These are phyloP conservation scores for Glycyrrhiza uralensis DNA, from an alignment of 306 rosid species.

Conservation along the genomic window DNA sequence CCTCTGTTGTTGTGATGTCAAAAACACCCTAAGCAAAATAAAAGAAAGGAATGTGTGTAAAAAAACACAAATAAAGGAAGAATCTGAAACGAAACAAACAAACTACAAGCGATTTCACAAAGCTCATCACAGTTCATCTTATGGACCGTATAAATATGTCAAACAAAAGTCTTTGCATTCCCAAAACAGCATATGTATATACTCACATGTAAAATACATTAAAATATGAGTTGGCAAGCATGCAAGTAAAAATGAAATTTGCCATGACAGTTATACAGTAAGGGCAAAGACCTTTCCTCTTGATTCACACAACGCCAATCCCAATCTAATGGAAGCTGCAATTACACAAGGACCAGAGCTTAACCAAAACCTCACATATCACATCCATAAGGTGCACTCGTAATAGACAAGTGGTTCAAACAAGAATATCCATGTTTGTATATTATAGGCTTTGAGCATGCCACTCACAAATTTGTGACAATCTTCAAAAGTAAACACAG, in stretches of 20 bases:
- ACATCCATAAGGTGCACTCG: neutral
- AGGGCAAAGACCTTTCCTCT: neutral
- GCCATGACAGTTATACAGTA: too few relatives aligned
- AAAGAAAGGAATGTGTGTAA: slow-evolving; percentile 5
- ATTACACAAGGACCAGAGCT: too few relatives aligned
- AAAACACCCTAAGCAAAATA: slow-evolving; percentile 59
- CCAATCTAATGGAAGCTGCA: too few relatives aligned
- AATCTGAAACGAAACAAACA: slow-evolving; percentile 14
- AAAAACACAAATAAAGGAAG: slow-evolving; percentile 15
- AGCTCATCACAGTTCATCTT: slow-evolving; percentile 2
- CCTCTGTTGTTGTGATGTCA: slow-evolving; percentile 92
- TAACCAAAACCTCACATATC: too few relatives aligned
- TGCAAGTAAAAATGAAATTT: neutral
- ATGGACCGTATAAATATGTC: neutral
- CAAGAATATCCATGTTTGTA: neutral
- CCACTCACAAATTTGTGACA: neutral
- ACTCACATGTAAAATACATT: neutral
- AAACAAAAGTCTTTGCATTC: neutral
- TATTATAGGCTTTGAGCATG: neutral
- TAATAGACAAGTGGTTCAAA: neutral
- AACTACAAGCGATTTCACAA: neutral
- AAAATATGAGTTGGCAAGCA: neutral
- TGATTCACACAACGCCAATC: too few relatives aligned
- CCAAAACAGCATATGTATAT: neutral
- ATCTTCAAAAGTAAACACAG: neutral